Conservation (phyloP, 257 asterid genomes). For the Vinca minor region DNA sequence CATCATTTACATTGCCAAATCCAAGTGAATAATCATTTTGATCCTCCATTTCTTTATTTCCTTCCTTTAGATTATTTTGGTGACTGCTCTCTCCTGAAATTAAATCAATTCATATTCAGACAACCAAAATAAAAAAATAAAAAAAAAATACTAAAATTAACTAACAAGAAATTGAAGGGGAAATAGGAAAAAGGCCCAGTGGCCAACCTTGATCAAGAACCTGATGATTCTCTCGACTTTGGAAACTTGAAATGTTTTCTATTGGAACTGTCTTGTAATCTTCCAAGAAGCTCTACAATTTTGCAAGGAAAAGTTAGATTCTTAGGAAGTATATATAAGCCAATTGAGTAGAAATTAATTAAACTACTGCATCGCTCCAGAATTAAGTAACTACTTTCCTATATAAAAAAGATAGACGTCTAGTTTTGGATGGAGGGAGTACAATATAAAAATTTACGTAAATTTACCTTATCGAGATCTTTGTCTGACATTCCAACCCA, state of each 20-base stretch:
- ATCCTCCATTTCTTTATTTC: too few species aligned
- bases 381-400: too few species aligned
- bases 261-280: slow-evolving; percentile 32
- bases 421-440: too few species aligned
- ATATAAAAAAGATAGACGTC: too few species aligned
- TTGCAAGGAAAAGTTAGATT: background rate
- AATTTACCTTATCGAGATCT: slow-evolving; percentile 33
- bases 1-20: slow-evolving; percentile 15
- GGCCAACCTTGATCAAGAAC: slow-evolving; percentile 26
- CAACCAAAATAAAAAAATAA: too few species aligned
- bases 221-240: slow-evolving; percentile 20
- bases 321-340: too few species aligned
- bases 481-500: slow-evolving; percentile 40
- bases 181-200: slow-evolving; percentile 6
- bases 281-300: slow-evolving; percentile 29
- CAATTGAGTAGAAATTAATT: too few species aligned
- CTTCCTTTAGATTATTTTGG: slow-evolving; percentile 17
- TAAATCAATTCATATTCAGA: too few species aligned
- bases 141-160: too few species aligned
- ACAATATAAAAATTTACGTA: background rate
- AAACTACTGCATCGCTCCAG: too few species aligned
- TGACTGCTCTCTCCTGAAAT: slow-evolving; percentile 29
- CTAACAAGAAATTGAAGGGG: background rate
- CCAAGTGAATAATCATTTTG: slow-evolving; percentile 21
- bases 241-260: slow-evolving; percentile 26